Conservation (phyloP, 2,329 filamentous ascomycete species). For the Alternaria longipes region DNA sequence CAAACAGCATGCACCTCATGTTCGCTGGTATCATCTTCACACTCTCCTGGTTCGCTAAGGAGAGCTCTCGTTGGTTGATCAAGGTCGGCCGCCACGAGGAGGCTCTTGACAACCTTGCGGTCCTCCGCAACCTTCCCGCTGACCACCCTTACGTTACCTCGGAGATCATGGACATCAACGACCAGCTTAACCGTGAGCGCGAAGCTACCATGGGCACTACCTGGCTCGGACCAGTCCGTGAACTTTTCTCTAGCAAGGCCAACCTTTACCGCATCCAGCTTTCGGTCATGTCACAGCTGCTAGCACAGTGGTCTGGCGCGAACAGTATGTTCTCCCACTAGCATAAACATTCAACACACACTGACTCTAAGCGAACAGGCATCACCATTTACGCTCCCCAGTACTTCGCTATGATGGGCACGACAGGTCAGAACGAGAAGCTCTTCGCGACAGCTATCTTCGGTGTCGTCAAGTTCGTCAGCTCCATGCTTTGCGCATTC, state of each 20-base stretch:
- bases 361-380: neutral
- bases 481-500: constrained; percentile 73
- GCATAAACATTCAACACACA: neutral
- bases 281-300: constrained; percentile 72
- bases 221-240: constrained; percentile 72
- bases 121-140: constrained; percentile 66
- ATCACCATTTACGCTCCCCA: constrained; percentile 79
- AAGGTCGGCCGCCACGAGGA: constrained; percentile 69
- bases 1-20: constrained; percentile 79
- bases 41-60: constrained; percentile 73
- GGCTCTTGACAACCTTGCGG: constrained; percentile 65
- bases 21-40: constrained; percentile 77
- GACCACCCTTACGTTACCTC: constrained; percentile 69
- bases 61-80: constrained; percentile 76
- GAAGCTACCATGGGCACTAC: constrained; percentile 74
- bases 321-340: constrained; percentile 46
- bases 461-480: constrained; percentile 75
- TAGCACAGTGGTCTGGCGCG: constrained; percentile 78
- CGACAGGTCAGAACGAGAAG: constrained; percentile 72
- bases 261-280: constrained; percentile 80
- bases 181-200: constrained; percentile 73
- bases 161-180: constrained; percentile 72
- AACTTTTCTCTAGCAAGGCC: constrained; percentile 71
- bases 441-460: constrained; percentile 80
- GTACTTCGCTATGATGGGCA: constrained; percentile 76